Percentiles rank a stretch among this genome's conserved stretches.
Conservation (phyloP, 768 basidiomycete genomes). For the Termitomyces sp. region DNA sequence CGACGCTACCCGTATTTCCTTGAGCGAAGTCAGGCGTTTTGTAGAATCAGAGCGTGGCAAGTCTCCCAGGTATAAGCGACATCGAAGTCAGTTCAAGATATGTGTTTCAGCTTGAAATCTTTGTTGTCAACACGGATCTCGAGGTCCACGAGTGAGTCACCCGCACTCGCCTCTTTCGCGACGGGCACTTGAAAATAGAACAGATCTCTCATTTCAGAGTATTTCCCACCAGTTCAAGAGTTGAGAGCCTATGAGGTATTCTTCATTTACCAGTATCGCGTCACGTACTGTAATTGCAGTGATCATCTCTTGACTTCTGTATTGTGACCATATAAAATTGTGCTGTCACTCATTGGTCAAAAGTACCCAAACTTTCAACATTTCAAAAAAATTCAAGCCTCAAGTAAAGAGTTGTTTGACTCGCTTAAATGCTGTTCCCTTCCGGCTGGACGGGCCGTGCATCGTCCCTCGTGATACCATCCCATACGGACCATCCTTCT, state of each 20-base stretch:
- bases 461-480: constrained; percentile 11
- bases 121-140: constrained; percentile 64
- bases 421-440: neutral
- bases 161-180: neutral
- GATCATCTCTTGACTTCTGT: neutral
- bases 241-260: neutral
- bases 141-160: constrained; percentile 56
- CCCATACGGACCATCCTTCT: constrained; percentile 6
- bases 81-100: neutral
- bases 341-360: neutral
- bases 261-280: neutral
- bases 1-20: constrained; percentile 67
- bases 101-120: constrained; percentile 55
- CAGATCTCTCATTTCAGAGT: constrained; percentile 51
- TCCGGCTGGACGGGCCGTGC: constrained; percentile 10
- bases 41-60: constrained; percentile 46
- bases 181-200: neutral
- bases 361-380: too few relatives aligned
- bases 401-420: too few relatives aligned
- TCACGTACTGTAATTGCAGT: constrained; percentile 1
- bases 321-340: constrained; percentile 1
- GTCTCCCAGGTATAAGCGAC: constrained; percentile 12
- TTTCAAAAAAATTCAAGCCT: too few relatives aligned
- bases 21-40: constrained; percentile 51
- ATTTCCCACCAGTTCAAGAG: constrained; percentile 44